Evolutionary conservation across 768 basidiomycete genomes (phyloP), one percentile per base, ranked within the genome.

Genomic region (Tricholoma terreum): DNA sequence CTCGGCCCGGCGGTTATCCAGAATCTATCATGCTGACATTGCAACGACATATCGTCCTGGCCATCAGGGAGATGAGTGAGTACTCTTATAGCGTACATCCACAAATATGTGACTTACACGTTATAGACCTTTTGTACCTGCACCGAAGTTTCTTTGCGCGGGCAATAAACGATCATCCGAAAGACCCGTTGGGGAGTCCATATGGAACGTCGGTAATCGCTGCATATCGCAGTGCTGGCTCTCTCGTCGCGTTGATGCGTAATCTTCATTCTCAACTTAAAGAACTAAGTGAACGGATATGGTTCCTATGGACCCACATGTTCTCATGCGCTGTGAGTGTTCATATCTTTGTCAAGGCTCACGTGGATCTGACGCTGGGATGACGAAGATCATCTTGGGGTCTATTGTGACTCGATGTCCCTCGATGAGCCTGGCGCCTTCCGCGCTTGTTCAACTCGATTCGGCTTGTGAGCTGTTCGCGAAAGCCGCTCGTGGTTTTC

Each of bases 341-440:
- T 38, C 54, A 45, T 50, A 31, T 51, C 48, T 36, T 40, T 48
- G 43, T 49, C 40, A 14, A 52, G 34, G 21, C 24, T 50, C 56
- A 36, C 27, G 40, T 9, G 24, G 15, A 49, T 50, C 38, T 56
- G 38, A 63, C 22, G 54, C 24, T 53, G 21, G 8, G 52, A 11
- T 35, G 30, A 21, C 30, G n/a, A 57, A 85, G 85, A 89, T 90
- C 60, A 77, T 90, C 51, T 71, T 90, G 48, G 87, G 87, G 34
- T 86, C 87, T 19, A 87, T 90, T 34, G 87, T 89, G 10, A 90
- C 88, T 15, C 78, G 87, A 51, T 89, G 87, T 69, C 87, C 88
- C 10, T 89, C 88, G 15, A 87, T 89, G 83, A 87, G 86, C 62
- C 70, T 90, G 58, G 88, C 87, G 19, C 85, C 86, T 15, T 89